These are phyloP conservation scores for Aspergillus quadrilineatus DNA, from an alignment of 2,329 filamentous ascomycete species.

Conservation along the genomic window DNA sequence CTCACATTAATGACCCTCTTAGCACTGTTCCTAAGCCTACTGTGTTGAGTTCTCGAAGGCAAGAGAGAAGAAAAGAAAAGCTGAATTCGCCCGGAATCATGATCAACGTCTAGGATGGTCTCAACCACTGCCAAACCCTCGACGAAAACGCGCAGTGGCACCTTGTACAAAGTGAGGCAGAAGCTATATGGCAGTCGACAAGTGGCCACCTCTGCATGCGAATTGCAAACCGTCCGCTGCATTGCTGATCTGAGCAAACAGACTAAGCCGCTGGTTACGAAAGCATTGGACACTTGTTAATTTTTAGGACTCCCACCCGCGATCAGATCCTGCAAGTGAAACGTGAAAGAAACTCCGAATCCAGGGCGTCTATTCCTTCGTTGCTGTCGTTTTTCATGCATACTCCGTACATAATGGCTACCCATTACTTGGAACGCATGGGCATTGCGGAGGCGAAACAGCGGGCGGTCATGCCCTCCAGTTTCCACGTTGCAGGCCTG, in stretches of 20 bases:
- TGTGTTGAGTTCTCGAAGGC: neutral
- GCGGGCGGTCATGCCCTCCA: neutral
- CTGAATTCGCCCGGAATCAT: neutral
- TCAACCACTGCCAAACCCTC: neutral
- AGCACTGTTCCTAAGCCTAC: too few species aligned
- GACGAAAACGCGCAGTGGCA: constrained; percentile 8
- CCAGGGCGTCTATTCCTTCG: neutral
- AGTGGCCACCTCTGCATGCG: constrained; percentile 14
- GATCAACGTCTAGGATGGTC: neutral
- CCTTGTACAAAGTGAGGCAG: constrained; percentile 21
- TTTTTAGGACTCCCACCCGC: neutral
- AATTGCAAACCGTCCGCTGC: neutral
- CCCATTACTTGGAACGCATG: neutral
- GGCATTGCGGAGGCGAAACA: constrained; percentile 2
- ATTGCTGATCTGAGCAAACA: neutral
- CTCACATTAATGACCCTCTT: neutral
- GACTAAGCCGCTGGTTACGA: neutral
- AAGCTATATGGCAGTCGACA: constrained; percentile 18
- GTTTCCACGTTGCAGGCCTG: neutral
- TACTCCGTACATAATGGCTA: neutral
- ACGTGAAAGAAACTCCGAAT: constrained; percentile 7
- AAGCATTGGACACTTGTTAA: neutral
- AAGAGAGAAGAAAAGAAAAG: neutral
- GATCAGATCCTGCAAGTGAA: neutral
- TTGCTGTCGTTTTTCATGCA: neutral